Base-by-base conservation (phyloP, 192 early-diverging fungal species). In the Obelidium mucronatum region DNA sequence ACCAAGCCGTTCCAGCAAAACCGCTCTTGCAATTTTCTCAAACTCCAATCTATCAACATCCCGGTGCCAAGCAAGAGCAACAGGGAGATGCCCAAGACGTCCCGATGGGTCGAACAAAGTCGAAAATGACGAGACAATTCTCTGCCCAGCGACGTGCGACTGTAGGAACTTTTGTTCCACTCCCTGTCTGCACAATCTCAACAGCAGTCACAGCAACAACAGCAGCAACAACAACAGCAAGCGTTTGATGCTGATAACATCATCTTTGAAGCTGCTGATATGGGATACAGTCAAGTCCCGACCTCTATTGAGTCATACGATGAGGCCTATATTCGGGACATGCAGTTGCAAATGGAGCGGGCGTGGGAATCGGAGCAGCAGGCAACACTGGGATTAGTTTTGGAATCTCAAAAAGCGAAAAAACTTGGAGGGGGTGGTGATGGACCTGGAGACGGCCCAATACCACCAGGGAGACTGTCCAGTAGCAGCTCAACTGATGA, bases 311-410 rank as follows among this genome's bases (percentile, higher is more conserved):
- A 35, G n/a, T 17, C 70, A 58, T 72, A 72, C 36, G 70, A 72
- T 17, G 70, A 72, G 17, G 54, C 70, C 8, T 58, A 28, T 26
- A 6, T 58, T 1, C 51, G 33, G 17, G 53, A 58, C 5, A 34
- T 72, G 1, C 55, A 59, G 35, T 5, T 22, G n/a, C 2, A 30
- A 3, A 26, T 72, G 2, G 55, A 72, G 34, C 70, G 70, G 5
- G 52, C 70, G 30, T 72, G 70, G 70, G 70, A 72, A 35, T 33
- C 31, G 4, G 70, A 72, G 36, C 52, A 58, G 54, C 33, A 24
- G 35, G 31, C 28, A 37, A 35, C 55, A 36, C 33, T 40, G 19
- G 26, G 33, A 35, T 35, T 65, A 19, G 35, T 65, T 24, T 30
- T 17, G 1, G 70, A 48, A 28, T 52, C 5, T 35, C 11, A n/a